Evolutionary conservation across 495 filamentous ascomycete species (phyloP).

Genomic region (Hypomontagnella submonticulosa): DNA sequence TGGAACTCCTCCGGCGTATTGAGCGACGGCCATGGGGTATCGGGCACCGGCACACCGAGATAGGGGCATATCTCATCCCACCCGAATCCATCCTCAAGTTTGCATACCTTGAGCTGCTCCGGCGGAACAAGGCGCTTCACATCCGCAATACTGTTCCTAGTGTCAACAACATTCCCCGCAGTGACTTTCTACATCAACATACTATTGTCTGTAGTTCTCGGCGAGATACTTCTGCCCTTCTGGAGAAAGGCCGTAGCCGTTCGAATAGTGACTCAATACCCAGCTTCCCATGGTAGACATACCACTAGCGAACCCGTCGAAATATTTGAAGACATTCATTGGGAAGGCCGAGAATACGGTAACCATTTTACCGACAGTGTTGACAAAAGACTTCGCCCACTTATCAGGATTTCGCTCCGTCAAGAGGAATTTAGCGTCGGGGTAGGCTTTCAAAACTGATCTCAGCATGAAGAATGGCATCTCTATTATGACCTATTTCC

Average conservation of each 20-base stretch:
- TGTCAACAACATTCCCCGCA: slow-evolving; percentile 1
- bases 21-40: slow-evolving; percentile 39
- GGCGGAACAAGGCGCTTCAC: slow-evolving; percentile 49
- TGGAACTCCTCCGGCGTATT: slow-evolving; percentile 45
- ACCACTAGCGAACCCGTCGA: slow-evolving; percentile 26
- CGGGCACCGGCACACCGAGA: slow-evolving; percentile 44
- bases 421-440: slow-evolving; percentile 50
- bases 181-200: slow-evolving; percentile 6
- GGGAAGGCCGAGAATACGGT: slow-evolving; percentile 19
- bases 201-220: slow-evolving; percentile 48
- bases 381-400: slow-evolving; percentile 44
- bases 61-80: slow-evolving; percentile 49
- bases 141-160: slow-evolving; percentile 40
- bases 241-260: slow-evolving; percentile 28
- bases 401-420: slow-evolving; percentile 50
- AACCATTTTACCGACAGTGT: slow-evolving; percentile 32
- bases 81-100: slow-evolving; percentile 49
- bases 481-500: slow-evolving; percentile 43
- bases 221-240: slow-evolving; percentile 30
- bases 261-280: slow-evolving; percentile 25
- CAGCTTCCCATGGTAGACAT: slow-evolving; percentile 18
- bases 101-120: slow-evolving; percentile 42
- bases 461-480: slow-evolving; percentile 47
- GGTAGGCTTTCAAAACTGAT: slow-evolving; percentile 42
- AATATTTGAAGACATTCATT: slow-evolving; percentile 39